These are phyloP conservation scores for Piper longum DNA, from an alignment of 164 flowering plant genomes.

Conservation along the genomic window DNA sequence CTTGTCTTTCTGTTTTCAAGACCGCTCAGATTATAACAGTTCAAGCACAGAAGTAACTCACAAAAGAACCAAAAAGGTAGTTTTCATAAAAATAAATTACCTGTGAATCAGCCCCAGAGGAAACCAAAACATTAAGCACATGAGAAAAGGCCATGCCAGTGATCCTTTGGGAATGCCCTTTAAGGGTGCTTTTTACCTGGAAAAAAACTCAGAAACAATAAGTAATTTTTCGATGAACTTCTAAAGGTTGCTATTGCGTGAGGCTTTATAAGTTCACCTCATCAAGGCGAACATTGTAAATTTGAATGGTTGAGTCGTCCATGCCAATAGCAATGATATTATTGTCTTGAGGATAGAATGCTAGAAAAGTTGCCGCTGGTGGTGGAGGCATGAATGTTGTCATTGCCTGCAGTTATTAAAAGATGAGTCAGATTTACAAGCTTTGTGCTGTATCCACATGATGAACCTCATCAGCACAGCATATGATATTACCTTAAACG, in stretches of 20 bases:
- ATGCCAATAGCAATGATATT: constrained; percentile 62
- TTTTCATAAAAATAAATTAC: constrained; percentile 14
- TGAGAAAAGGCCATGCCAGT: constrained; percentile 89
- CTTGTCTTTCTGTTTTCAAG: no score
- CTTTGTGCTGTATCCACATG: no score
- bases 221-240: not conserved
- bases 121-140: constrained; percentile 54
- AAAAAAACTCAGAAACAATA: not conserved
- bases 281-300: constrained; percentile 73
- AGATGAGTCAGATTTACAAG: no score
- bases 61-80: not conserved
- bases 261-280: constrained; percentile 28
- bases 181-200: constrained; percentile 56
- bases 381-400: constrained; percentile 89
- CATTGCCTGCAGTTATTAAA: constrained; percentile 47
- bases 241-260: not conserved
- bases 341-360: constrained; percentile 86
- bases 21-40: not conserved
- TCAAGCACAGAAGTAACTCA: not conserved
- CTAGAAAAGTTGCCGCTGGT: constrained; percentile 86
- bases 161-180: constrained; percentile 74
- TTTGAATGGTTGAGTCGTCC: constrained; percentile 26
- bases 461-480: not conserved
- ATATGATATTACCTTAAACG: constrained; percentile 43
- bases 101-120: constrained; percentile 91